Percentiles rank a stretch among this genome's conserved stretches.
phyloP scores from a whole-genome alignment of 441 rosid species.

The Corymbia citriodora region DNA sequence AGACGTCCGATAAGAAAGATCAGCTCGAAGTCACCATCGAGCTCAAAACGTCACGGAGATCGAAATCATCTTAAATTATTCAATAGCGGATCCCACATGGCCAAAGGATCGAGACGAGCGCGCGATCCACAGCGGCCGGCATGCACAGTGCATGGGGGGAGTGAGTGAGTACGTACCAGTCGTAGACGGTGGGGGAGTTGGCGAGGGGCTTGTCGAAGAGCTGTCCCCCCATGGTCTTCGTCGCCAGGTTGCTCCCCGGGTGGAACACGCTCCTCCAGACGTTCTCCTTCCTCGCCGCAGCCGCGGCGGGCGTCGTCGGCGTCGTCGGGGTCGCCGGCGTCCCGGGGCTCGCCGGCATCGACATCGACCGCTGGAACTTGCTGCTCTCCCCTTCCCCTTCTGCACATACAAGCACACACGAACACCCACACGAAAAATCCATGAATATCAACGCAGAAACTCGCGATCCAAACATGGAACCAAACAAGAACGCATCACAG shows the following conservation, averaged over 20 bases:
- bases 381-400: slow-evolving; percentile 17
- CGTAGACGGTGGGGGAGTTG: slow-evolving; percentile 89
- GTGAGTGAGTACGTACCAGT: slow-evolving; percentile 46
- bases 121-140: background rate
- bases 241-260: slow-evolving; percentile 92
- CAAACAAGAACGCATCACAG: background rate
- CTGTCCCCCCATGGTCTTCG: slow-evolving; percentile 54
- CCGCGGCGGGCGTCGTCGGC: slow-evolving; percentile 36
- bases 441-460: background rate
- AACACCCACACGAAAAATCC: background rate
- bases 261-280: slow-evolving; percentile 97
- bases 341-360: slow-evolving; percentile 41
- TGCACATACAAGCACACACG: background rate
- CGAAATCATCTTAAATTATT: background rate
- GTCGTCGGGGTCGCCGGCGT: slow-evolving; percentile 69
- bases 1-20: background rate
- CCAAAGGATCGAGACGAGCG: background rate
- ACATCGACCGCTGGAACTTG: slow-evolving; percentile 32
- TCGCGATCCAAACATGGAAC: background rate
- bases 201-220: slow-evolving; percentile 74
- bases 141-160: background rate
- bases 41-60: background rate
- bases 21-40: background rate
- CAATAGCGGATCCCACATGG: background rate
- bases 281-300: slow-evolving; percentile 57